Base-by-base conservation (phyloP, 1,284 basidiomycete genomes). In the Ustilago cynodontis region DNA sequence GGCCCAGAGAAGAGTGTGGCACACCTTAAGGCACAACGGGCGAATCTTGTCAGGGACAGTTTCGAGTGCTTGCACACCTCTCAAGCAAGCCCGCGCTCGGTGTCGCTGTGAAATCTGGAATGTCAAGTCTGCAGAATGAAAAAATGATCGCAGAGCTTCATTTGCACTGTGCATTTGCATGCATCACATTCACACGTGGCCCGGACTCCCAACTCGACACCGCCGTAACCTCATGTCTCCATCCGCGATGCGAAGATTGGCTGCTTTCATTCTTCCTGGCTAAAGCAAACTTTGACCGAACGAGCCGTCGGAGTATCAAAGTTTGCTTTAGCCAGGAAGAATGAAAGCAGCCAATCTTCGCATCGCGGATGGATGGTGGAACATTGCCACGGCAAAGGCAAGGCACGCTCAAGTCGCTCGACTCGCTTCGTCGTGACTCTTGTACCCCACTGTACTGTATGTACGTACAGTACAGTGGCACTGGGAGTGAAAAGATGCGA, bases 351-450 rank as follows among this genome's bases (percentile, higher is more conserved):
- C 31, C 6, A 33, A 33, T 11, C 31, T 33, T 33, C 31, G 31
- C 31, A 33, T 5, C 31, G 11, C n/a, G n/a, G 29, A 2, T 33
- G 11, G 14, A 20, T 29, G 29, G 26, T 20, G 50, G 50, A 52
- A 52, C 50, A 11, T 29, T 52, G 8, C 31, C 50, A 52, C 31
- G 50, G 29, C 50, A 22, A 43, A 49, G 47, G 24, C 26, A 49
- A 49, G 47, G 47, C 47, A 26, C 13, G 47, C 47, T 3, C 9
- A 8, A 11, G 47, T 49, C 22, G 24, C 50, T 26, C 50, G 13
- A 52, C 29, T 52, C 31, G 50, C 50, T 33, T 52, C 47, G 47
- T 26, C 47, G 10, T 50, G 47, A 13, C n/a, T n/a, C n/a, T n/a
- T n/a, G n/a, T n/a, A n/a, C n/a, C n/a, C n/a, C n/a, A 5, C 47